A percentile compares a stretch with the other conserved stretches of the same genome.
These are phyloP conservation scores for Batkoa obscura DNA, from an alignment of 371 early-diverging fungal genomes.

Conservation along the genomic window DNA sequence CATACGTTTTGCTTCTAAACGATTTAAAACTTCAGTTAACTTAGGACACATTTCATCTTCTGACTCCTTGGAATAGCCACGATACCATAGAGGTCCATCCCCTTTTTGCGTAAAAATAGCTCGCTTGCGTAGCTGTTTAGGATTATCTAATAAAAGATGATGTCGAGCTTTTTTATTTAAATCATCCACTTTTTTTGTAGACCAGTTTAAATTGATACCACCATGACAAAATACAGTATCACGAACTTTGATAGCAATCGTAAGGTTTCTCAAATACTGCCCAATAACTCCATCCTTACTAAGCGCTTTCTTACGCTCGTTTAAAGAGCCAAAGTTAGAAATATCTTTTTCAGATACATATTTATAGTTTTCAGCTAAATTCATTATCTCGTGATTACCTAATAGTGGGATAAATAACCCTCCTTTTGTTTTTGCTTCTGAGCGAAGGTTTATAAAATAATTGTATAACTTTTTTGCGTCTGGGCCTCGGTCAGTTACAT, in stretches of 20 bases:
- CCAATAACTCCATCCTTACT: conserved; percentile 44
- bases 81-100: conserved; percentile 33
- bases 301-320: conserved; percentile 31
- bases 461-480: conserved; percentile 48
- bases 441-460: conserved; percentile 25
- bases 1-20: conserved; percentile 40
- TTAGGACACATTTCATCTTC: conserved; percentile 23
- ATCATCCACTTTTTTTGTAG: conserved; percentile 12
- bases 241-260: conserved; percentile 33
- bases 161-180: neutral
- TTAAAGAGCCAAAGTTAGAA: conserved; percentile 35
- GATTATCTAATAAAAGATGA: neutral
- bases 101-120: conserved; percentile 8
- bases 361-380: conserved; percentile 36
- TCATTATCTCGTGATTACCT: conserved; percentile 40
- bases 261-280: conserved; percentile 21
- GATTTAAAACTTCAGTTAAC: conserved; percentile 24
- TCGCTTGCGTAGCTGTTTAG: neutral
- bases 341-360: conserved; percentile 45
- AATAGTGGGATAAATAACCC: conserved; percentile 31
- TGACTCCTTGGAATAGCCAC: conserved; percentile 38
- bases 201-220: conserved; percentile 33
- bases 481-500: conserved; percentile 49
- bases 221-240: conserved; percentile 54
- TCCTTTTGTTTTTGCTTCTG: conserved; percentile 34